Conservation (phyloP, 192 early-diverging fungal genomes). For the Linnemannia elongata region DNA sequence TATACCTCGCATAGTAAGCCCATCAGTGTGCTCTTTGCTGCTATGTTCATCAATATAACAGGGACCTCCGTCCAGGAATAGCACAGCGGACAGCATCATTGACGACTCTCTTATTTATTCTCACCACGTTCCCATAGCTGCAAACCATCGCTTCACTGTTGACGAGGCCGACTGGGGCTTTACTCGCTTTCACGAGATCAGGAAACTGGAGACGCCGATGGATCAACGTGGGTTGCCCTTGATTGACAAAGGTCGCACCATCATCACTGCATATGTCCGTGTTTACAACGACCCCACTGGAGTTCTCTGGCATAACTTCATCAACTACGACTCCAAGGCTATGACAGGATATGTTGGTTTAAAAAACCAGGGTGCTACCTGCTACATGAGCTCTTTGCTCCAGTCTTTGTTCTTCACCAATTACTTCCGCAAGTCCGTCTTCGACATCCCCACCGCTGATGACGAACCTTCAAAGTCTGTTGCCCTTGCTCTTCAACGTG, state of each 20-base stretch:
- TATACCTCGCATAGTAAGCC: constrained; percentile 35
- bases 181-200: constrained; percentile 77
- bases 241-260: constrained; percentile 61
- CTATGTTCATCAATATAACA: background rate
- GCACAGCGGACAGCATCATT: background rate
- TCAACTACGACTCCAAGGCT: constrained; percentile 91
- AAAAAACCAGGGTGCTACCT: constrained; percentile 97
- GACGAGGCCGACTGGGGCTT: constrained; percentile 97
- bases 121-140: constrained; percentile 33
- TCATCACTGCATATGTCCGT: constrained; percentile 80
- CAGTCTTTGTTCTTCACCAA: constrained; percentile 96
- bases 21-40: background rate
- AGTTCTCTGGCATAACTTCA: constrained; percentile 95
- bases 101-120: background rate
- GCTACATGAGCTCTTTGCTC: constrained; percentile 99
- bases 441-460: constrained; percentile 91
- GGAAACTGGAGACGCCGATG: constrained; percentile 65
- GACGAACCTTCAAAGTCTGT: constrained; percentile 92
- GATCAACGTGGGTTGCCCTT: constrained; percentile 62
- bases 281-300: constrained; percentile 91
- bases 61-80: background rate
- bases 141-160: constrained; percentile 86
- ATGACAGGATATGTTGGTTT: constrained; percentile 94
- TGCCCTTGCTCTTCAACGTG: constrained; percentile 91
- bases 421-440: constrained; percentile 93